Evolutionary conservation across 2,329 filamentous ascomycete genomes (phyloP).

Genomic region (Colletotrichum eleusines): DNA sequence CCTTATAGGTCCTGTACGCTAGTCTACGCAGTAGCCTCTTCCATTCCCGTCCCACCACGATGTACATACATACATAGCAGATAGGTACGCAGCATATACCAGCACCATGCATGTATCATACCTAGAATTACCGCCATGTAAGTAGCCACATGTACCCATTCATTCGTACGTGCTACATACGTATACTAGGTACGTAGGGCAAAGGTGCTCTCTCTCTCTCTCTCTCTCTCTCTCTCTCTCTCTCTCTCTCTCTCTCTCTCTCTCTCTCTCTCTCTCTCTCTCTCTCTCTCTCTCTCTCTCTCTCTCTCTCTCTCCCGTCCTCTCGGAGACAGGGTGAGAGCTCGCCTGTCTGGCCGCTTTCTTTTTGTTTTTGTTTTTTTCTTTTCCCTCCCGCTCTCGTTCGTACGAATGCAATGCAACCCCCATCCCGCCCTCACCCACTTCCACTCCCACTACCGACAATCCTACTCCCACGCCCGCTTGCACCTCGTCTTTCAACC

Average conservation of each 20-base stretch:
- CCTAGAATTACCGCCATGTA: too few relatives aligned
- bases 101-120: too few relatives aligned
- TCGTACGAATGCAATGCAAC: not conserved
- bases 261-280: conserved; percentile 3
- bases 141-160: too few relatives aligned
- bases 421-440: conserved; percentile 4
- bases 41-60: not conserved
- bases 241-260: conserved; percentile 1
- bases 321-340: not conserved
- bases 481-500: not conserved
- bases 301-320: not conserved
- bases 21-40: conserved; percentile 18
- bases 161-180: too few relatives aligned
- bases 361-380: not conserved
- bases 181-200: not conserved
- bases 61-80: too few relatives aligned
- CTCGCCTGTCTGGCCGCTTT: too few relatives aligned
- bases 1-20: too few relatives aligned
- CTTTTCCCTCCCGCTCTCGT: not conserved
- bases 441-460: conserved; percentile 22
- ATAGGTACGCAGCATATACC: too few relatives aligned
- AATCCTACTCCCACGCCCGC: conserved; percentile 25
- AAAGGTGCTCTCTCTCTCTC: not conserved
- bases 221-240: conserved; percentile 2
- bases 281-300: conserved; percentile 2